A percentile compares a stretch with the other conserved stretches of the same genome.
Conservation (phyloP, 2,329 filamentous ascomycete species). For the Alternaria solani region DNA sequence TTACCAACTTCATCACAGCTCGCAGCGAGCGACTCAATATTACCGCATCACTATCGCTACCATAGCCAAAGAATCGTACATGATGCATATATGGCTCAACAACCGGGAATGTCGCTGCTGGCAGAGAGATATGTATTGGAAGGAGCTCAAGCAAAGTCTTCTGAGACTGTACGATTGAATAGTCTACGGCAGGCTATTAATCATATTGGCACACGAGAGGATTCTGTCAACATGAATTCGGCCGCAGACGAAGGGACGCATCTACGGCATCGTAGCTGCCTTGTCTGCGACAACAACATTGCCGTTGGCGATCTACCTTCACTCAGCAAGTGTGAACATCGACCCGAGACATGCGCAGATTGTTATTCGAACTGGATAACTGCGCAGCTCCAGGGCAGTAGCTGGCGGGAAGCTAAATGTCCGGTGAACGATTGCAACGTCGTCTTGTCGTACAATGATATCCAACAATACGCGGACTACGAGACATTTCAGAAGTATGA, state of each 20-base stretch:
- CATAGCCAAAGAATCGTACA: no score
- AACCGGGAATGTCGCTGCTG: not conserved
- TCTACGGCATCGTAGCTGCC: slow-evolving; percentile 23
- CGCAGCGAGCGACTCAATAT: no score
- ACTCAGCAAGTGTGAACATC: slow-evolving; percentile 45
- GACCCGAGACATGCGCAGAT: slow-evolving; percentile 43
- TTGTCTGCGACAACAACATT: slow-evolving; percentile 30
- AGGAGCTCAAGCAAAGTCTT: not conserved
- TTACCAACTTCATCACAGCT: not conserved
- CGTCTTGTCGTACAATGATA: slow-evolving; percentile 55
- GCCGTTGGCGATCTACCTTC: slow-evolving; percentile 30
- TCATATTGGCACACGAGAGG: slow-evolving; percentile 11
- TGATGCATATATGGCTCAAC: no score
- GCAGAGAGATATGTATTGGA: not conserved
- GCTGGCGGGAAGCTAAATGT: slow-evolving; percentile 61
- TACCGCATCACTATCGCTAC: no score
- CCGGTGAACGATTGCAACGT: slow-evolving; percentile 58
- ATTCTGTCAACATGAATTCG: slow-evolving; percentile 18
- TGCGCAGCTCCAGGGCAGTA: slow-evolving; percentile 47
- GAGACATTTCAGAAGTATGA: slow-evolving; percentile 47
- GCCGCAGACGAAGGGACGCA: slow-evolving; percentile 5
- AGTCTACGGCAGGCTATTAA: not conserved
- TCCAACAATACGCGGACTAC: slow-evolving; percentile 43
- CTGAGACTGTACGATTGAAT: not conserved
- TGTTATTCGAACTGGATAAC: slow-evolving; percentile 53